Percentiles rank a stretch among this genome's conserved stretches.
These are phyloP conservation scores for Cavenderia fasciculata DNA, from an alignment of 78 protist genomes.

Conservation along the genomic window DNA sequence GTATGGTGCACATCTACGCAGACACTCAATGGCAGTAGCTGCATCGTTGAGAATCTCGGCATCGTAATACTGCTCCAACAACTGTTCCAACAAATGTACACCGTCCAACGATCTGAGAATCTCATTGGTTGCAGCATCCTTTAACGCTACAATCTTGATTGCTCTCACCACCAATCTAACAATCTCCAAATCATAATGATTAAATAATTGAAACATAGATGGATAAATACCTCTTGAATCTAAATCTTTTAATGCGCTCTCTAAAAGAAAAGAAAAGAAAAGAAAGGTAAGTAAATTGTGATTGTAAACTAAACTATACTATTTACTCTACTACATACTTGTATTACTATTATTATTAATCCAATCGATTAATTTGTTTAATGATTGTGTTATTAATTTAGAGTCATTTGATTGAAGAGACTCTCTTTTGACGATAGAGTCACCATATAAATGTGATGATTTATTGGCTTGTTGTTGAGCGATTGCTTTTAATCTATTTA, in stretches of 20 bases:
- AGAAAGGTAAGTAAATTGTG: not conserved
- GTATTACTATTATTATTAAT: slow-evolving; percentile 38
- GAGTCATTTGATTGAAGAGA: slow-evolving; percentile 36
- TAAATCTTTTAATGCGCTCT: slow-evolving; percentile 15
- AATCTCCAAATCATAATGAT: slow-evolving; percentile 11
- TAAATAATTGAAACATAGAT: slow-evolving; percentile 13
- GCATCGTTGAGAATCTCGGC: slow-evolving; percentile 21
- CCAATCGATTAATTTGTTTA: slow-evolving; percentile 57
- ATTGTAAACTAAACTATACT: no score
- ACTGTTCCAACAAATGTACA: slow-evolving; percentile 17
- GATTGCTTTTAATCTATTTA: no score
- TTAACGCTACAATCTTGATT: slow-evolving; percentile 2
- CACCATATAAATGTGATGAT: no score
- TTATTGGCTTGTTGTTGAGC: no score
- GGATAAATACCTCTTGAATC: slow-evolving; percentile 32
- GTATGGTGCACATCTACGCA: slow-evolving; percentile 41
- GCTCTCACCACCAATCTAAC: not conserved
- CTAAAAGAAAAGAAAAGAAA: not conserved
- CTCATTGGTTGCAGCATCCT: slow-evolving; percentile 32
- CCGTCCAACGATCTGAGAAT: slow-evolving; percentile 47
- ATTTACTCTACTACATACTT: no score
- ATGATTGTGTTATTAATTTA: not conserved
- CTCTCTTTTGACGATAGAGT: slow-evolving; percentile 27
- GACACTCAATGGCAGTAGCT: slow-evolving; percentile 46
- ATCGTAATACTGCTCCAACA: slow-evolving; percentile 37